Conservation (phyloP, 1,284 basidiomycete genomes). For the Trametes versicolor region DNA sequence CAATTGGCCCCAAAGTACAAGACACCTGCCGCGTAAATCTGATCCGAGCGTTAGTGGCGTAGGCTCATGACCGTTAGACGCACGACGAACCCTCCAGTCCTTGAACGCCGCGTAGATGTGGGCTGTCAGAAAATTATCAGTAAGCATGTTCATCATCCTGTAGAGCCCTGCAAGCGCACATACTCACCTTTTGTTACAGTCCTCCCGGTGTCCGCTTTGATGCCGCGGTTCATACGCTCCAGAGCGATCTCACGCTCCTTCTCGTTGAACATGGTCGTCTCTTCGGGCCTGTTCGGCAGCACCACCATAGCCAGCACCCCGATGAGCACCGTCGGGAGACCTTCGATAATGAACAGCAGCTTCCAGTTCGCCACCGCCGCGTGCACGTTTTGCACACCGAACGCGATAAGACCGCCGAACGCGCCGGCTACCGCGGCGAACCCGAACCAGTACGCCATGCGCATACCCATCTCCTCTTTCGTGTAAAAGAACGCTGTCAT, state of each 20-base stretch:
- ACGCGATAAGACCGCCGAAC: constrained; percentile 80
- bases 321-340: constrained; percentile 73
- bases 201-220: constrained; percentile 72
- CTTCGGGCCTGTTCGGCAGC: constrained; percentile 84
- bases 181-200: constrained; percentile 70
- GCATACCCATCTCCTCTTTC: constrained; percentile 73
- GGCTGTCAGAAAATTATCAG: constrained; percentile 45
- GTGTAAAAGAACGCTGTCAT: constrained; percentile 77
- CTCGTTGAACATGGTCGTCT: constrained; percentile 74
- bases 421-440: constrained; percentile 84
- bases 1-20: constrained; percentile 85
- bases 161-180: background rate
- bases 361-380: constrained; percentile 66
- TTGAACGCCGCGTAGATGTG: constrained; percentile 72
- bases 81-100: constrained; percentile 71
- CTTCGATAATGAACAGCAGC: constrained; percentile 83
- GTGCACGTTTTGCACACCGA: constrained; percentile 70
- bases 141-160: background rate
- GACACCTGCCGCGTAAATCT: constrained; percentile 53
- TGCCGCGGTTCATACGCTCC: constrained; percentile 77
- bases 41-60: background rate
- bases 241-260: constrained; percentile 79
- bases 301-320: constrained; percentile 72
- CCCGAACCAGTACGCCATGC: constrained; percentile 82
- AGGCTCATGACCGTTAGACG: background rate